Percentiles rank a stretch among this genome's conserved stretches.
Conservation (phyloP, 495 filamentous ascomycete species). For the Penicillium lividum region DNA sequence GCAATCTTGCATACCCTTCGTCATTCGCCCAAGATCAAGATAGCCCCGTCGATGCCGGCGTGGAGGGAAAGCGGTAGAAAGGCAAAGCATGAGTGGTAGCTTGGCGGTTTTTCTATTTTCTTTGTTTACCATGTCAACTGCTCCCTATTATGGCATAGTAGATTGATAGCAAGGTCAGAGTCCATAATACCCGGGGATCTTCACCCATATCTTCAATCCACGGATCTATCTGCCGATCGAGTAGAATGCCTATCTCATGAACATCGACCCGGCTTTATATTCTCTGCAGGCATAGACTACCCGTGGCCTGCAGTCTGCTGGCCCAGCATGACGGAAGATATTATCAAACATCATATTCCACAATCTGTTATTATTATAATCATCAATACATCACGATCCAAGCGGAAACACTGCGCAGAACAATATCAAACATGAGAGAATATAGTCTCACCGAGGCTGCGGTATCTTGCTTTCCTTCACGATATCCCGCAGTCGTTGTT, state of each 20-base stretch:
- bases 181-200: neutral
- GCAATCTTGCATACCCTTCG: neutral
- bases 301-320: no score
- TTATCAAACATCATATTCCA: neutral
- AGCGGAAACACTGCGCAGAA: neutral
- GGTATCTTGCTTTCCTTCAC: slow-evolving; percentile 38
- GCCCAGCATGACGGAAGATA: neutral
- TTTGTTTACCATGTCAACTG: neutral
- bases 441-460: neutral
- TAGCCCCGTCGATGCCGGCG: neutral
- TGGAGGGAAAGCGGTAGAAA: neutral
- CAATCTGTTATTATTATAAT: neutral
- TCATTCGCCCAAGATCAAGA: neutral
- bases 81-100: neutral
- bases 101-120: neutral
- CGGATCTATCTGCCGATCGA: no score
- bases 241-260: no score
- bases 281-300: no score
- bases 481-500: slow-evolving; percentile 65
- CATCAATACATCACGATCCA: neutral
- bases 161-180: neutral
- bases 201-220: no score
- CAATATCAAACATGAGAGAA: neutral
- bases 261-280: no score
- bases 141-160: neutral